Evolutionary conservation across 108 stramenopile species (phyloP), one percentile per base, ranked within the genome.

Genomic region (Pseudonitzschia pungens): DNA sequence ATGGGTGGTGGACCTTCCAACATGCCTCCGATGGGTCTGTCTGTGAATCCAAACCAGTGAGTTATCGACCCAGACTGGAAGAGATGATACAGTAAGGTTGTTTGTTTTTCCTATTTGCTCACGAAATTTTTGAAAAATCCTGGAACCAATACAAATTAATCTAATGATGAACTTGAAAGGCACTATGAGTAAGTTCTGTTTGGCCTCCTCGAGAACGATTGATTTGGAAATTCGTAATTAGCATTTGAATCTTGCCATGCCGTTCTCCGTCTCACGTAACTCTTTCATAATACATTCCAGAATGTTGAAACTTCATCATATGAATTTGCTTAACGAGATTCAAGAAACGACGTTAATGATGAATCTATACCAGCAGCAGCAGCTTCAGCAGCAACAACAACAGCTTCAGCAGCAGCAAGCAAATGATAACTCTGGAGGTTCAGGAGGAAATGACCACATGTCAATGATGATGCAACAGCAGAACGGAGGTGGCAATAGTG

Each of bases 311-410:
- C 83, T 95, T 31, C 94, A 95, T 77, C 94, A 95, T 68, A 95
- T 95, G 94, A 95, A 95, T 77, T 77, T 95, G 12, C 73, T 95
- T 33, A 95, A 95, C 72, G 94, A 95, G 65, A 95, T 95, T 65
- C 94, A 95, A 73, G 94, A 95, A 68, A 95, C 94, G 2, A 95
- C 94, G 4, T 70, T 95, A 26, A 95, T 95, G 94, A 95, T 95
- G 94, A 95, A 95, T 55, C 71, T 95, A 24, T 88, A 86, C 56
- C 85, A 89, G 58, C 85, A 86, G 62, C 88, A 86, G 60, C 82
- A 86, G 48, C 68, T 83, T 4, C 88, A 86, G 53, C 88, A 89
- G 67, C 88, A 86, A 56, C 88, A 89, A 65, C 85, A 86, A 53
- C 81, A 86, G 48, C 72, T 86, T 31, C 85, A 86, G 50, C 81